phyloP scores from a whole-genome alignment of 768 basidiomycete genomes.

The Cubamyces sp. region DNA sequence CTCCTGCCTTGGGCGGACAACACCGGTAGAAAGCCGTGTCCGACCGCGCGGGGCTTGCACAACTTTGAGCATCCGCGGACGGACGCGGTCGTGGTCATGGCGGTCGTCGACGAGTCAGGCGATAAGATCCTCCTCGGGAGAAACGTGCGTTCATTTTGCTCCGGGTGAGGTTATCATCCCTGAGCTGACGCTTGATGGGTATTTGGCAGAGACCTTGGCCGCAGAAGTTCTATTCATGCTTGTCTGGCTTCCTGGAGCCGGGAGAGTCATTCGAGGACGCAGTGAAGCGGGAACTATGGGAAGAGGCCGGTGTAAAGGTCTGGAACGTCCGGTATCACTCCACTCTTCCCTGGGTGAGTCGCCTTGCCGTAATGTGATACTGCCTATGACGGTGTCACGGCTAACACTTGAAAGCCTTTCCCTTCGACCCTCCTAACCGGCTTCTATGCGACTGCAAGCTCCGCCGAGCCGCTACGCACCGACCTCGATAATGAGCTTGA shows the following conservation, averaged over 20 bases:
- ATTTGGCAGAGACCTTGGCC: constrained; percentile 62
- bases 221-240: constrained; percentile 71
- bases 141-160: constrained; percentile 54
- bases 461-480: constrained; percentile 70
- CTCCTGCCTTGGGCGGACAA: constrained; percentile 77
- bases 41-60: constrained; percentile 80
- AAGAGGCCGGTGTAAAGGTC: constrained; percentile 89
- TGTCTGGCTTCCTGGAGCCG: constrained; percentile 94
- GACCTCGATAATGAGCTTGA: constrained; percentile 96
- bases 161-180: background rate
- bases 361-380: background rate
- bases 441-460: constrained; percentile 80
- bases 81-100: constrained; percentile 91
- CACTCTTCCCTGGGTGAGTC: constrained; percentile 80
- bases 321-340: constrained; percentile 86
- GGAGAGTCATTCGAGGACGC: constrained; percentile 95
- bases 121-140: constrained; percentile 88
- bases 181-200: background rate
- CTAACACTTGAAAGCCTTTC: constrained; percentile 62
- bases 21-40: constrained; percentile 64
- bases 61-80: constrained; percentile 86
- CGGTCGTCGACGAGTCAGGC: constrained; percentile 75
- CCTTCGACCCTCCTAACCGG: constrained; percentile 91
- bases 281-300: constrained; percentile 91
- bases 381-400: background rate